Evolutionary conservation across 192 early-diverging fungal species (phyloP), one percentile per base, ranked within the genome.

Genomic region (Spizellomyces sp.): DNA sequence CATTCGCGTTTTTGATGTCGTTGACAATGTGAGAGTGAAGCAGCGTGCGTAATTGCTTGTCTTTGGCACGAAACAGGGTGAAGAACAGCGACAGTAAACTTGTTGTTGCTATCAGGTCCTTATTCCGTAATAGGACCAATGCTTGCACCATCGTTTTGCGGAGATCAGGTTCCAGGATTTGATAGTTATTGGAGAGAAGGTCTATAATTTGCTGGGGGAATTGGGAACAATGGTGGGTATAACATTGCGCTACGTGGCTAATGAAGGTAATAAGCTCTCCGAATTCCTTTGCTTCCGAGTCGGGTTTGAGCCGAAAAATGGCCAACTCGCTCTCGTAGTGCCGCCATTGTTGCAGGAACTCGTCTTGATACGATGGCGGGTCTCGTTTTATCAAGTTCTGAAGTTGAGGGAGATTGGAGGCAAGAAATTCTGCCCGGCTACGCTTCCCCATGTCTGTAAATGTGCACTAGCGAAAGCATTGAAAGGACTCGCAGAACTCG

Each of bases 301-400:
- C 73, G 1, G 96, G 95, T 80, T 96, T 96, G 60, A 96, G 84
- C 67, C 87, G 81, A 77, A 97, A 94, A 71, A 99, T 94, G 44
- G 86, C 83, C 66, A 98, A 84, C 67, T 84, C 87, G 7, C 94
- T 89, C 73, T 94, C 90, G 84, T 90, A 98, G 80, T 99, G 96
- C 71, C 93, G 83, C 77, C 89, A 87, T 82, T 99, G 98, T 77
- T 94, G 94, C 57, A 87, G 72, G 71, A 99, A 99, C 83, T 99
- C 98, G 52, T 94, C 92, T 59, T 86, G 83, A 84, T 99, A 99
- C 15, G 95, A 96, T 62, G 77, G 77, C 8, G 95, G 90, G 76
- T 99, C 98, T 43, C 98, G 85, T 79, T 96, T 96, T 79, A 99
- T 95, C 57, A 96, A 86, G 80, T 99, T 99, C 83, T 99, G 98